Percentiles rank a stretch among this genome's conserved stretches.
Conservation (phyloP, 805 yeast species). For the Zygoascus flipseniorum region DNA sequence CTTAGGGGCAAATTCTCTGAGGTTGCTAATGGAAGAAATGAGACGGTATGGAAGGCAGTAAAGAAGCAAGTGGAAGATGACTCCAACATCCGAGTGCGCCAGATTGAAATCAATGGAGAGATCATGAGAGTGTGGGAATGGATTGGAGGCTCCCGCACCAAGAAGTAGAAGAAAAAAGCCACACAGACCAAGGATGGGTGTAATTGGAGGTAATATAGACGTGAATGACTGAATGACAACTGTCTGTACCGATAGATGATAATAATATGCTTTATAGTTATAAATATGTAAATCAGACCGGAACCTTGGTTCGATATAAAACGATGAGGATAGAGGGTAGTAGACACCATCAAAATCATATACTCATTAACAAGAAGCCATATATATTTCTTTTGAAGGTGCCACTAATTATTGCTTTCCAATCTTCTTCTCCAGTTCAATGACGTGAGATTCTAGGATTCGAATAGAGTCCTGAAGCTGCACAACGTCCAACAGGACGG, state of each 20-base stretch:
- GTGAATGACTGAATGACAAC: neutral
- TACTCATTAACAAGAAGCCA: too few species aligned
- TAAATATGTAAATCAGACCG: neutral
- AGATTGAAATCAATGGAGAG: conserved; percentile 76
- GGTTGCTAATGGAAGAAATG: conserved; percentile 8
- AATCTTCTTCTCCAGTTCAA: conserved; percentile 11
- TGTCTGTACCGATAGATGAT: neutral
- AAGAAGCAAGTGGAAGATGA: conserved; percentile 51
- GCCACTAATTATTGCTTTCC: conserved; percentile 1
- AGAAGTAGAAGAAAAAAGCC: neutral
- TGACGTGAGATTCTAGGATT: conserved; percentile 61
- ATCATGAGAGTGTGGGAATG: conserved; percentile 85
- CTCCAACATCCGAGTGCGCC: conserved; percentile 51
- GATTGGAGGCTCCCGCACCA: conserved; percentile 25
- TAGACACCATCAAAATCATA: too few species aligned
- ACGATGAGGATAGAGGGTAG: too few species aligned
- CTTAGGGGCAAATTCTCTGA: conserved; percentile 9
- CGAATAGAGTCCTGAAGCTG: conserved; percentile 60
- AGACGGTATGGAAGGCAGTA: conserved; percentile 46
- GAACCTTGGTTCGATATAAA: neutral
- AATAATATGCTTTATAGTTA: neutral
- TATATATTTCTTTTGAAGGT: too few species aligned
- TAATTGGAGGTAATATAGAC: too few species aligned
- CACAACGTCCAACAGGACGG: conserved; percentile 67
- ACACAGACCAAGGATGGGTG: neutral